A percentile compares a stretch with the other conserved stretches of the same genome.
Evolutionary conservation across 2,329 filamentous ascomycete species (phyloP).

Genomic region (Fusarium tanahbumbuense): DNA sequence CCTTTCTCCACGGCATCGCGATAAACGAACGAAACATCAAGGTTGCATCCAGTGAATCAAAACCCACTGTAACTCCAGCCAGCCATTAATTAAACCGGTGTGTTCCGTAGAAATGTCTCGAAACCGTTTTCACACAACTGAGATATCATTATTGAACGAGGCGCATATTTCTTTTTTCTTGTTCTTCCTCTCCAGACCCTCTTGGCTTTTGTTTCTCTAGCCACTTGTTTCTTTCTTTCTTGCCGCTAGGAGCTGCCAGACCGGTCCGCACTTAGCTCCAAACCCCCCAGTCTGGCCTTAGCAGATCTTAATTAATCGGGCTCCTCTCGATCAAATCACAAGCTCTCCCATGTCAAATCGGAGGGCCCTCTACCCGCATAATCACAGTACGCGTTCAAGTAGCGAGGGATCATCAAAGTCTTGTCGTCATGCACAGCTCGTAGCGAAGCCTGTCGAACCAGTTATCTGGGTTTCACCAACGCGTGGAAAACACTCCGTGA

Average conservation of each 20-base stretch:
- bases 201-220: too few species aligned
- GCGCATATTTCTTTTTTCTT: neutral
- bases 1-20: slow-evolving; percentile 11
- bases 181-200: too few species aligned
- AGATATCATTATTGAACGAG: slow-evolving; percentile 2
- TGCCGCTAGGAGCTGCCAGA: neutral
- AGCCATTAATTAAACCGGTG: slow-evolving; percentile 6
- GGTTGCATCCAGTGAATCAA: neutral
- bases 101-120: neutral
- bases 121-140: slow-evolving; percentile 3
- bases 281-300: slow-evolving; percentile 1
- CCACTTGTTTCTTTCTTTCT: neutral
- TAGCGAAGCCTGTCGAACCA: slow-evolving; percentile 1
- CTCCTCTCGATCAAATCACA: neutral
- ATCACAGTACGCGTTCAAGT: neutral
- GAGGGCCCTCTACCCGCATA: neutral
- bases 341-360: neutral
- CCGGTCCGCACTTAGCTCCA: neutral
- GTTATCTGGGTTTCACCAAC: neutral
- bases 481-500: slow-evolving; percentile 7
- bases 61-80: neutral
- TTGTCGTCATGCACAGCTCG: slow-evolving; percentile 30
- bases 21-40: slow-evolving; percentile 23
- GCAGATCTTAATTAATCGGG: slow-evolving; percentile 17
- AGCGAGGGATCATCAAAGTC: neutral